Conservation (phyloP, 805 yeast species). For the Metschnikowia cubensis region DNA sequence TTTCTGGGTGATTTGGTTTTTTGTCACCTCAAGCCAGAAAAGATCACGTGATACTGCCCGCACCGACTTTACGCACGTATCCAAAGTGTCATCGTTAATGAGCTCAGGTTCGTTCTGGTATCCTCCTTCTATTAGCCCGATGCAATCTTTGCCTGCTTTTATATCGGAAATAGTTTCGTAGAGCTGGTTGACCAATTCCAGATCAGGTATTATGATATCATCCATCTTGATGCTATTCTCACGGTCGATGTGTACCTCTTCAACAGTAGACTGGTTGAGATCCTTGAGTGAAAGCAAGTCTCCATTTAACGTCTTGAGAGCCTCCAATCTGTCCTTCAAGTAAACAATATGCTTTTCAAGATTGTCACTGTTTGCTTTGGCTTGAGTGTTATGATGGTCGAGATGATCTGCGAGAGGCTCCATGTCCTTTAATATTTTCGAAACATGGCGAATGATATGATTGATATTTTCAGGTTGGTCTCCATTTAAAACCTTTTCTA, state of each 20-base stretch:
- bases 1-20: slow-evolving; percentile 26
- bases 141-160: slow-evolving; percentile 66
- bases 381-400: slow-evolving; percentile 33
- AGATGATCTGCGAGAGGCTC: slow-evolving; percentile 31
- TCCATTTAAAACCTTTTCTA: slow-evolving; percentile 16
- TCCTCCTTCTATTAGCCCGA: slow-evolving; percentile 52
- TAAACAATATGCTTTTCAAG: slow-evolving; percentile 29
- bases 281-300: slow-evolving; percentile 24
- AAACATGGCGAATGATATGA: slow-evolving; percentile 9
- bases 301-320: slow-evolving; percentile 23
- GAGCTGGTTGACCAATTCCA: slow-evolving; percentile 47
- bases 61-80: slow-evolving; percentile 32
- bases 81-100: slow-evolving; percentile 31
- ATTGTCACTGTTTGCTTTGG: slow-evolving; percentile 30
- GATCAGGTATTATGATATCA: slow-evolving; percentile 38
- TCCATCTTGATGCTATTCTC: slow-evolving; percentile 23
- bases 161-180: slow-evolving; percentile 63
- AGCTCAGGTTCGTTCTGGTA: slow-evolving; percentile 31
- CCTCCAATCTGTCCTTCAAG: slow-evolving; percentile 23
- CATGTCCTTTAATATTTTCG: slow-evolving; percentile 18
- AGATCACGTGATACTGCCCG: slow-evolving; percentile 37
- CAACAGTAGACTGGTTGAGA: slow-evolving; percentile 20
- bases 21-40: slow-evolving; percentile 39
- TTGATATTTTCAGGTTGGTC: slow-evolving; percentile 13
- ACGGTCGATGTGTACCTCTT: slow-evolving; percentile 16